These are phyloP conservation scores for Syzygium grande DNA, from an alignment of 345 rosid genomes.

Conservation along the genomic window DNA sequence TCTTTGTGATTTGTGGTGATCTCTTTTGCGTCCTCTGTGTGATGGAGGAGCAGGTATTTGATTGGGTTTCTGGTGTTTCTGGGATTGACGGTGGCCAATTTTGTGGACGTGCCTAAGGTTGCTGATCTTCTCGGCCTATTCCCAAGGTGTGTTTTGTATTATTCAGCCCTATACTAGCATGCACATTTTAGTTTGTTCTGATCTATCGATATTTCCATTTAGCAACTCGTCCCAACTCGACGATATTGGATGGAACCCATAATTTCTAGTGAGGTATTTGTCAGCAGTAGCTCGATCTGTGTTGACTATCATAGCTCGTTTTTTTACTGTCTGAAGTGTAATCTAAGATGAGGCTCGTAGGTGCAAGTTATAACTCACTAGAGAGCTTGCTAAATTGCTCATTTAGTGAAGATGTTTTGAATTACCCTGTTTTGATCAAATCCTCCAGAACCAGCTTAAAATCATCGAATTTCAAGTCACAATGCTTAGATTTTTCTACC, in stretches of 20 bases:
- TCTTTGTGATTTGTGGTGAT: no score
- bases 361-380: neutral
- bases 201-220: no score
- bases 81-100: constrained; percentile 58
- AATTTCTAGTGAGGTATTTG: neutral
- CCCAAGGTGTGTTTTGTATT: constrained; percentile 17
- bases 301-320: neutral
- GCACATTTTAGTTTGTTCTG: neutral
- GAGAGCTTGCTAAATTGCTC: neutral
- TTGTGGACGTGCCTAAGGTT: constrained; percentile 32
- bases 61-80: constrained; percentile 69
- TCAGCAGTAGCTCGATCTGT: neutral
- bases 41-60: constrained; percentile 41
- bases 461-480: neutral
- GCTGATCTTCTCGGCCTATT: constrained; percentile 43
- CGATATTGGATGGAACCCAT: neutral
- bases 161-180: neutral
- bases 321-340: neutral
- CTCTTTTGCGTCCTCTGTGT: no score
- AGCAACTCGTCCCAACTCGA: neutral
- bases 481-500: no score
- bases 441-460: neutral
- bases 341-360: neutral
- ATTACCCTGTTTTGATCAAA: neutral
- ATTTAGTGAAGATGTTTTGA: fast-evolving